These are phyloP conservation scores for Emergomyces pasteurianus DNA, from an alignment of 2,329 filamentous ascomycete species.

Conservation along the genomic window DNA sequence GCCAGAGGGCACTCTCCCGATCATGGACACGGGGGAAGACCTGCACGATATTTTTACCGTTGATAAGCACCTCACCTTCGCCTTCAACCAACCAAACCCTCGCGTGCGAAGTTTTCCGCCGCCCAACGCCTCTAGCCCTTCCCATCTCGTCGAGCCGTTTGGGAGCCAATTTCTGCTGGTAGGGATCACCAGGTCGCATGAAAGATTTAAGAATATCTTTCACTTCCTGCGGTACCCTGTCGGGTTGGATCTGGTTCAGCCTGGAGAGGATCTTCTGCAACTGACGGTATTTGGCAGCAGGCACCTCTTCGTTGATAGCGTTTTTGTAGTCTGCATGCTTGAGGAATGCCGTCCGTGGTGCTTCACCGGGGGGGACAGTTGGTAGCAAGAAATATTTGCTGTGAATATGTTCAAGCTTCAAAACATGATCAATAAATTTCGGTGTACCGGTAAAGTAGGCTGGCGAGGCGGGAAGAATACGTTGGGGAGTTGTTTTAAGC, in stretches of 20 bases:
- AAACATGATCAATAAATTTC: conserved; percentile 71
- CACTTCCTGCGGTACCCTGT: conserved; percentile 61
- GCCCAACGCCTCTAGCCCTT: conserved; percentile 65
- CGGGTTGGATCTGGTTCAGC: conserved; percentile 74
- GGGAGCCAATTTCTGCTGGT: conserved; percentile 51
- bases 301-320: conserved; percentile 58
- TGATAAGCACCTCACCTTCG: conserved; percentile 78
- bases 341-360: conserved; percentile 68
- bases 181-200: conserved; percentile 62
- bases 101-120: conserved; percentile 77
- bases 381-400: conserved; percentile 65
- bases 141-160: conserved; percentile 60
- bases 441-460: conserved; percentile 92
- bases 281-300: conserved; percentile 64
- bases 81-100: conserved; percentile 85
- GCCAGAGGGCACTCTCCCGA: conserved; percentile 87
- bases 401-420: conserved; percentile 60
- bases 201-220: conserved; percentile 54
- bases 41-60: conserved; percentile 72
- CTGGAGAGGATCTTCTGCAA: conserved; percentile 65
- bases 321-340: conserved; percentile 64
- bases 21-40: conserved; percentile 84
- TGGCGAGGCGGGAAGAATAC: conserved; percentile 69
- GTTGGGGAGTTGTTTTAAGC: conserved; percentile 40
- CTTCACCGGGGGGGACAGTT: conserved; percentile 50